These are phyloP conservation scores for Eucalyptus sp. DNA, from an alignment of 345 rosid genomes.

Conservation along the genomic window DNA sequence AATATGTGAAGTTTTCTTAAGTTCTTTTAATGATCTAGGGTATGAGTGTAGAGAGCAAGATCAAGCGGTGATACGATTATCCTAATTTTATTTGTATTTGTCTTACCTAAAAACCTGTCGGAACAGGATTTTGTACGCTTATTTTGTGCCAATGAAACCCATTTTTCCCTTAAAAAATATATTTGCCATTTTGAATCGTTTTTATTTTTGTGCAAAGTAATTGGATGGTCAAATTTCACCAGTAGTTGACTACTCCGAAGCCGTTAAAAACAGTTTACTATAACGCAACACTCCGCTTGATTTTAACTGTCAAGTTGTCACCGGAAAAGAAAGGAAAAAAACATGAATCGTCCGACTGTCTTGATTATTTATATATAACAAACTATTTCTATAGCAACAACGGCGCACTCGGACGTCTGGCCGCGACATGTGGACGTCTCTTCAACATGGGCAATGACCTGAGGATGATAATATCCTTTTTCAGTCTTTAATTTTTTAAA, in stretches of 20 bases:
- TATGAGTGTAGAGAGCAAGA: background rate
- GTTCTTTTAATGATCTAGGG: background rate
- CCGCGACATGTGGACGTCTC: background rate
- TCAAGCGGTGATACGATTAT: background rate
- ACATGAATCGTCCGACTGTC: background rate
- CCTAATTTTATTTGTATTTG: background rate
- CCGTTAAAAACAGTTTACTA: background rate
- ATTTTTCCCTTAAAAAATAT: background rate
- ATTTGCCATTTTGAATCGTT: accelerated
- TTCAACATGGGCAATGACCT: background rate
- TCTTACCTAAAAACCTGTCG: background rate
- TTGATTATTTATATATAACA: too few species aligned
- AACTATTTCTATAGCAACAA: background rate
- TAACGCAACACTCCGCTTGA: background rate
- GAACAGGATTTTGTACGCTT: background rate
- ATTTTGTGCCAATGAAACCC: background rate
- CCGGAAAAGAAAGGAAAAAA: background rate
- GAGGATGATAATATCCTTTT: background rate
- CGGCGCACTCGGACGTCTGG: background rate
- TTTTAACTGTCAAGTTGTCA: background rate
- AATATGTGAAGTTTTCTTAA: background rate
- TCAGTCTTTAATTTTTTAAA: background rate
- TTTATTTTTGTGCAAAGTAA: background rate
- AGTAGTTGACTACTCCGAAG: background rate
- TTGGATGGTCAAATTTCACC: background rate